These are phyloP conservation scores for Ceratocystis diversiconidia DNA, from an alignment of 2,329 filamentous ascomycete genomes.

Conservation along the genomic window DNA sequence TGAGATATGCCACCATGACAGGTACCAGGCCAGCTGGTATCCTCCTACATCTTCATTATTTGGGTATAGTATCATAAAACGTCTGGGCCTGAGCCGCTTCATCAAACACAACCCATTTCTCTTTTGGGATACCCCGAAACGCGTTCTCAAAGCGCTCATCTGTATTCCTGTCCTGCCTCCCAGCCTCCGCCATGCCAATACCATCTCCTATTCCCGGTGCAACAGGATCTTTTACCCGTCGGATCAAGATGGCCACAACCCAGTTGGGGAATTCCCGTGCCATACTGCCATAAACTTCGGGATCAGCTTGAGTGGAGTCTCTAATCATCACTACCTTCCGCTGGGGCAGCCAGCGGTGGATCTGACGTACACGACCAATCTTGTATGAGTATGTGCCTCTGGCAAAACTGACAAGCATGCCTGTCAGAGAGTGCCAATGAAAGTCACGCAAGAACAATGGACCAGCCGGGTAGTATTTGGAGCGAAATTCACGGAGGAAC, in stretches of 20 bases:
- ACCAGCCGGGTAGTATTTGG: slow-evolving; percentile 57
- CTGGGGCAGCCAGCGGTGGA: slow-evolving; percentile 64
- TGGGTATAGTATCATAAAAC: slow-evolving; percentile 9
- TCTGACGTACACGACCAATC: slow-evolving; percentile 59
- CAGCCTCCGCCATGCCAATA: slow-evolving; percentile 41
- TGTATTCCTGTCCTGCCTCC: slow-evolving; percentile 61
- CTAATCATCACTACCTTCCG: slow-evolving; percentile 73
- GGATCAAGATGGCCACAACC: slow-evolving; percentile 73
- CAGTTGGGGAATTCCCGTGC: slow-evolving; percentile 55
- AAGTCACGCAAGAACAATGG: slow-evolving; percentile 74
- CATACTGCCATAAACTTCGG: slow-evolving; percentile 75
- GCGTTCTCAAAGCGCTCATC: slow-evolving; percentile 66
- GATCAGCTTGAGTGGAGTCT: slow-evolving; percentile 83
- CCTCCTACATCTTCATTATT: neutral
- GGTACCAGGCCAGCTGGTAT: neutral
- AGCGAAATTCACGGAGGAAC: slow-evolving; percentile 63
- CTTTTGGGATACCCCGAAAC: slow-evolving; percentile 57
- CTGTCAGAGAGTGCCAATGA: slow-evolving; percentile 71
- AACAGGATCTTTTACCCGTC: slow-evolving; percentile 53
- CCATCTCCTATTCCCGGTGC: neutral
- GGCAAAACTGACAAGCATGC: slow-evolving; percentile 65
- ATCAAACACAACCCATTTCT: slow-evolving; percentile 71
- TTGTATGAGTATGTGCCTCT: slow-evolving; percentile 78
- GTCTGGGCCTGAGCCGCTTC: slow-evolving; percentile 36
- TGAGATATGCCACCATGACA: neutral